Percentiles rank a stretch among this genome's conserved stretches.
phyloP scores from a whole-genome alignment of 2,329 filamentous ascomycete species.

The Paramyrothecium sp. region DNA sequence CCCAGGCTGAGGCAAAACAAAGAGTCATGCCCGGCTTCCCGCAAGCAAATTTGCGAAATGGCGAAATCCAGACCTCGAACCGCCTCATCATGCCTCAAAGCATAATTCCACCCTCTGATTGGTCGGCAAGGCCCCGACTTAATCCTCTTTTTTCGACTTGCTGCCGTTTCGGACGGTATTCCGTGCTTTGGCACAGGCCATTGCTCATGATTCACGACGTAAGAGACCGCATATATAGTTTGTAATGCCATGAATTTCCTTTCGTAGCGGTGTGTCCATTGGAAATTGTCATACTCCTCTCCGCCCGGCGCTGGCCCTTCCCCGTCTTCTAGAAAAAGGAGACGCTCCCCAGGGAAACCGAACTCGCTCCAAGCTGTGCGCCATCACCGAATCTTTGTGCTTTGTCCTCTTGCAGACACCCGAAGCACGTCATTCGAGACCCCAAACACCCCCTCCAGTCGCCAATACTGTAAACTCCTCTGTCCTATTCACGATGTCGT shows the following conservation, averaged over 20 bases:
- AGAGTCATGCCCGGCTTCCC: neutral
- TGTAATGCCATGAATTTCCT: neutral
- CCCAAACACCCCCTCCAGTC: too few species aligned
- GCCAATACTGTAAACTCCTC: neutral
- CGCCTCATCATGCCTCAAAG: neutral
- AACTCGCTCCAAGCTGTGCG: too few species aligned
- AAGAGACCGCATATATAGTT: neutral
- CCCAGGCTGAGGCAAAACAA: neutral
- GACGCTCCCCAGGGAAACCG: neutral
- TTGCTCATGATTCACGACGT: neutral
- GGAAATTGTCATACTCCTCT: neutral
- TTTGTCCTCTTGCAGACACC: too few species aligned
- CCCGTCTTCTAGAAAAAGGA: neutral
- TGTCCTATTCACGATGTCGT: conserved; percentile 21
- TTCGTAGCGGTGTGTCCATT: neutral
- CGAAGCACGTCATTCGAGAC: too few species aligned
- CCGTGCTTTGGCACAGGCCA: neutral
- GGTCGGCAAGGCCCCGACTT: neutral
- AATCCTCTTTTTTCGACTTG: neutral
- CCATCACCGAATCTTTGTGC: too few species aligned
- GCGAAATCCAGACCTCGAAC: conserved; percentile 1
- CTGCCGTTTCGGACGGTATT: neutral
- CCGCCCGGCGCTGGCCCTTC: neutral
- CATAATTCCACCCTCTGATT: neutral
- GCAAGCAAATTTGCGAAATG: neutral